Conservation (phyloP, 371 early-diverging fungal species). For the Mucor indicus region DNA sequence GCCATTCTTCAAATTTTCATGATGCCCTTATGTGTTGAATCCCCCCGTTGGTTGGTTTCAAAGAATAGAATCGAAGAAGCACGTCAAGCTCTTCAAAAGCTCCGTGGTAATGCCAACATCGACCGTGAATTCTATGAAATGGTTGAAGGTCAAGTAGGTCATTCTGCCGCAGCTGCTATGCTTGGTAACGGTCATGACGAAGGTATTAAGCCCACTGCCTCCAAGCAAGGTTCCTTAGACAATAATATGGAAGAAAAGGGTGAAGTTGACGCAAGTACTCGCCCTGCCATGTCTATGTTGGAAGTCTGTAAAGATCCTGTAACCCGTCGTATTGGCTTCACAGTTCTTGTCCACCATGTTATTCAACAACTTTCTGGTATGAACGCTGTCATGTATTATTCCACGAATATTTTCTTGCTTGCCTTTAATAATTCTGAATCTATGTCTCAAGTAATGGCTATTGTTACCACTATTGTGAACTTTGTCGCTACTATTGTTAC, state of each 20-base stretch:
- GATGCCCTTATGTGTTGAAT: conserved; percentile 69
- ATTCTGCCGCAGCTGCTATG: not conserved
- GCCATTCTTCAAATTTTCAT: conserved; percentile 63
- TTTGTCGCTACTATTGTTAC: conserved; percentile 54
- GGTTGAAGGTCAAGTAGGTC: conserved; percentile 12
- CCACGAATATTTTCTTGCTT: conserved; percentile 58
- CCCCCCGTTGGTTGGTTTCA: conserved; percentile 69
- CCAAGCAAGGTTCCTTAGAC: not conserved
- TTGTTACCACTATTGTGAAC: conserved; percentile 58
- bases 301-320: conserved; percentile 40
- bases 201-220: not conserved
- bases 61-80: conserved; percentile 56
- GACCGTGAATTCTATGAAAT: conserved; percentile 18
- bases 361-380: conserved; percentile 87
- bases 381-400: conserved; percentile 81
- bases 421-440: not conserved
- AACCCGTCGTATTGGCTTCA: conserved; percentile 55
- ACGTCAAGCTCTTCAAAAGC: conserved; percentile 42
- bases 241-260: not conserved
- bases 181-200: not conserved
- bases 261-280: not conserved
- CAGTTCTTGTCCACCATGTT: conserved; percentile 41
- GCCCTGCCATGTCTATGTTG: conserved; percentile 11
- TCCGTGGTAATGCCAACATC: conserved; percentile 33
- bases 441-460: conserved; percentile 37